A percentile compares a stretch with the other conserved stretches of the same genome.
Evolutionary conservation across 768 basidiomycete species (phyloP).

Genomic region (Naganishia vaughanmartiniae): DNA sequence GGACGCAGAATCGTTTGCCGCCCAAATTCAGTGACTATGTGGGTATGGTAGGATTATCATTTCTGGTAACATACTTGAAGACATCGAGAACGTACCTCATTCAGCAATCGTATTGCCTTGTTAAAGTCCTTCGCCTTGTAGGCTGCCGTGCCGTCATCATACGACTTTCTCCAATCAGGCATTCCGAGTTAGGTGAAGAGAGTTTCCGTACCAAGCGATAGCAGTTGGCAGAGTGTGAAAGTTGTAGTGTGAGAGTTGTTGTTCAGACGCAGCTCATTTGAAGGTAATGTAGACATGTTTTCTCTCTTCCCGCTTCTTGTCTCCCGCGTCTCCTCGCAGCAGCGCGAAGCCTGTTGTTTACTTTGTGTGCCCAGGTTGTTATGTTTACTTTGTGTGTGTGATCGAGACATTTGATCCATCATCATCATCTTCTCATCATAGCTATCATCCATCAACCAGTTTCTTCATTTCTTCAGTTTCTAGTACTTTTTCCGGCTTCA

Average conservation of each 20-base stretch:
- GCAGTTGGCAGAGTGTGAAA: background rate
- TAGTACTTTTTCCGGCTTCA: too few species aligned
- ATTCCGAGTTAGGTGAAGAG: background rate
- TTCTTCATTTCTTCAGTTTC: too few species aligned
- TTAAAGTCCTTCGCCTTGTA: slow-evolving; percentile 1
- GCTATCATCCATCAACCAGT: too few species aligned
- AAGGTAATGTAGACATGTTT: too few species aligned
- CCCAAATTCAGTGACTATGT: slow-evolving; percentile 16
- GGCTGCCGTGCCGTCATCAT: slow-evolving; percentile 3
- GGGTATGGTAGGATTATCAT: background rate
- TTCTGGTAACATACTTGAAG: background rate
- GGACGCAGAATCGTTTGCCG: slow-evolving; percentile 5
- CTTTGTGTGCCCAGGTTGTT: background rate
- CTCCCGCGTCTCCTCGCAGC: too few species aligned
- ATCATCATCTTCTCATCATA: too few species aligned
- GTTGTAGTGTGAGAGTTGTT: too few species aligned
- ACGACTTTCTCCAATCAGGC: slow-evolving; percentile 21
- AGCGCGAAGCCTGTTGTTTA: too few species aligned
- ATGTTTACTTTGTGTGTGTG: background rate
- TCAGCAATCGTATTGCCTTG: slow-evolving; percentile 4
- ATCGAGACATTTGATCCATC: too few species aligned
- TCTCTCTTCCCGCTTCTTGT: too few species aligned
- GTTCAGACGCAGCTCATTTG: too few species aligned
- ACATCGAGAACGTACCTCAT: background rate
- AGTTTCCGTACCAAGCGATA: background rate